Base-by-base conservation (phyloP, 169 alveolate genomes). In the Fabrea salina region DNA sequence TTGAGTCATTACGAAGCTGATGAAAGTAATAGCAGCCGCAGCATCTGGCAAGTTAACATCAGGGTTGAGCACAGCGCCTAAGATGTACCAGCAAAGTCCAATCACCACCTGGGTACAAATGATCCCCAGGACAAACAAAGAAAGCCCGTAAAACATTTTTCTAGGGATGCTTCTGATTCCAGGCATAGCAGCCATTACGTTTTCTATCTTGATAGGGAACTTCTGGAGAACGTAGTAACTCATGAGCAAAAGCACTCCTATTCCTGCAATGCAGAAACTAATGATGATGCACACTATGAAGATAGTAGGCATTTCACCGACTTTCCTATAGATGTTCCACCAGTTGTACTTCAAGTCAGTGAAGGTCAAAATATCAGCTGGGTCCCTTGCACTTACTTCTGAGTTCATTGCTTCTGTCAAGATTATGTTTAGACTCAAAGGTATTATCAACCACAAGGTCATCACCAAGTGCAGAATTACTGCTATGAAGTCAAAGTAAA, bases 21-120 rank as follows among this genome's bases (percentile, higher is more conserved):
- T 56, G 11, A 56, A 27, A 16, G 68, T 56, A n/a, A 27, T 27
- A 56, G 68, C 68, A 22, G 37, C 68, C 27, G 68, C 68, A 56
- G 37, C 16, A 27, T 56, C n/a, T 11, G 68, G 68, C 68, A 56
- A 56, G 27, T 19, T 19, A 19, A 56, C 27, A 56, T 56, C 68
- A 56, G 68, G 68, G 37, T 56, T 56, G 16, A 56, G 37, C 2
- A 56, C 68, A n/a, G 68, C 68, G n/a, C 68, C 68, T 56, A 56
- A 27, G 11, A 56, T 56, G 25, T n/a, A 56, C 68, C 68, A 56
- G 37, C 16, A n/a, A n/a, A 56, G 27, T 22, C 40, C 68, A 56
- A n/a, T 27, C 37, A 27, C 27, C 16, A 56, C 11, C 16, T 19
- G 27, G 19, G 25, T 22, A 16, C 16, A 1, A n/a, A 56, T 56